phyloP scores from a whole-genome alignment of 2,329 filamentous ascomycete genomes.

The Ascochyta rabiei region DNA sequence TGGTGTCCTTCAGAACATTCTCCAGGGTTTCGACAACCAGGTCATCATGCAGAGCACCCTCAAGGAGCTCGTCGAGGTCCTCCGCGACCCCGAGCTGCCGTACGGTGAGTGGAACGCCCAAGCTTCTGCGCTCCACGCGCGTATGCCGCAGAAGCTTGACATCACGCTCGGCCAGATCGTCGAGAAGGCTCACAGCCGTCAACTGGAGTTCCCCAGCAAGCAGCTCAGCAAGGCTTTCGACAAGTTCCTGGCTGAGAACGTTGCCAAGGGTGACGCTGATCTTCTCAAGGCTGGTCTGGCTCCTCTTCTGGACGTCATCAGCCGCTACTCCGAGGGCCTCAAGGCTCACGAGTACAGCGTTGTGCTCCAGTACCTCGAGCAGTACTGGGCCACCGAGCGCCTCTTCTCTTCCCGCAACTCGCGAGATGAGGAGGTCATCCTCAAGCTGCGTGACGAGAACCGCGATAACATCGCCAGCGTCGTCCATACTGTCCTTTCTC shows the following conservation, averaged over 20 bases:
- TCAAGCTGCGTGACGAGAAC: slow-evolving; percentile 93
- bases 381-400: slow-evolving; percentile 83
- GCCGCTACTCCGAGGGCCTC: slow-evolving; percentile 82
- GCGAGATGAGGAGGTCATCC: slow-evolving; percentile 91
- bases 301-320: slow-evolving; percentile 78
- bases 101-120: slow-evolving; percentile 97
- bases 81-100: slow-evolving; percentile 86
- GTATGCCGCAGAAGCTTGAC: slow-evolving; percentile 95
- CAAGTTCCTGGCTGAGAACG: slow-evolving; percentile 88
- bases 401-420: slow-evolving; percentile 84
- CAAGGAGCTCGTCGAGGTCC: slow-evolving; percentile 86
- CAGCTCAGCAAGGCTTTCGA: slow-evolving; percentile 80
- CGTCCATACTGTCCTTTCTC: slow-evolving; percentile 87
- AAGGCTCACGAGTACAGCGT: slow-evolving; percentile 89
- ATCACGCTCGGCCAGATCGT: slow-evolving; percentile 81
- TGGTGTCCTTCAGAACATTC: slow-evolving; percentile 82
- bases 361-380: slow-evolving; percentile 77
- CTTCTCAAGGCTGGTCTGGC: slow-evolving; percentile 74
- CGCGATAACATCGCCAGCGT: slow-evolving; percentile 89
- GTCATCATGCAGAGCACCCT: slow-evolving; percentile 90
- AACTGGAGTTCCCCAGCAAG: slow-evolving; percentile 90
- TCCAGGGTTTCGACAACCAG: slow-evolving; percentile 95
- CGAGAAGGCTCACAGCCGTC: slow-evolving; percentile 78
- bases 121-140: slow-evolving; percentile 93
- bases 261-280: slow-evolving; percentile 73